These are phyloP conservation scores for Coniochaeta sp. DNA, from an alignment of 2,329 filamentous ascomycete species.

Conservation along the genomic window DNA sequence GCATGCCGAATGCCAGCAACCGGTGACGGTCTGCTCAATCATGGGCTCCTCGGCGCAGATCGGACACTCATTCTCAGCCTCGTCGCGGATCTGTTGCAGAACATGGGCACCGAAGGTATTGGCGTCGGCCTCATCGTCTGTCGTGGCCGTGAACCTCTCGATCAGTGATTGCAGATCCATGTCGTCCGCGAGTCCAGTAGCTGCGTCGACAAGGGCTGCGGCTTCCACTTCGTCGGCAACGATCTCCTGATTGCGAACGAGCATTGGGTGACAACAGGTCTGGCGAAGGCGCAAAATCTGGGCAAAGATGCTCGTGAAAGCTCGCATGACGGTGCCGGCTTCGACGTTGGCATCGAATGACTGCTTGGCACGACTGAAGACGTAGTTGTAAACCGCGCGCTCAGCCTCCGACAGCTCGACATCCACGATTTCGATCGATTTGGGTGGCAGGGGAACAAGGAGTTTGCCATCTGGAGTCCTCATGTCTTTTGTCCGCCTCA, in stretches of 20 bases:
- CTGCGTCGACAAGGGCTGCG: conserved; percentile 67
- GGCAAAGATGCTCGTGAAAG: conserved; percentile 94
- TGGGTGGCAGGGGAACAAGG: conserved; percentile 74
- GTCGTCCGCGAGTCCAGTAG: conserved; percentile 79
- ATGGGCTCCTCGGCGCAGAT: conserved; percentile 95
- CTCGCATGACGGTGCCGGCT: conserved; percentile 87
- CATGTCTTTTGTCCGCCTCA: conserved; percentile 96
- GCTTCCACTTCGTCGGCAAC: conserved; percentile 86
- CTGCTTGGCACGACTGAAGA: conserved; percentile 74
- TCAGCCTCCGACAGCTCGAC: conserved; percentile 81
- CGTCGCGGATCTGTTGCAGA: conserved; percentile 83
- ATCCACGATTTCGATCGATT: conserved; percentile 77
- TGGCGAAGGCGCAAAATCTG: conserved; percentile 91
- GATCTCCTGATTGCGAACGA: conserved; percentile 78
- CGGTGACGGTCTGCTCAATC: conserved; percentile 88
- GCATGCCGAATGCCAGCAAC: conserved; percentile 96
- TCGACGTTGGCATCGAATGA: conserved; percentile 83
- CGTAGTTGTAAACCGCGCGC: conserved; percentile 86
- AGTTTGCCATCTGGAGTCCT: conserved; percentile 74
- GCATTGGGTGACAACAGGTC: conserved; percentile 85
- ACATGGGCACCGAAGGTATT: conserved; percentile 80
- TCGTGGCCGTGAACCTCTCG: conserved; percentile 68
- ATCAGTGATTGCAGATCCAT: conserved; percentile 91
- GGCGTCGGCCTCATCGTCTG: conserved; percentile 53
- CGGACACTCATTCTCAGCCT: conserved; percentile 83